These are phyloP conservation scores for Penicillium concentricum DNA, from an alignment of 2,329 filamentous ascomycete species.

Conservation along the genomic window DNA sequence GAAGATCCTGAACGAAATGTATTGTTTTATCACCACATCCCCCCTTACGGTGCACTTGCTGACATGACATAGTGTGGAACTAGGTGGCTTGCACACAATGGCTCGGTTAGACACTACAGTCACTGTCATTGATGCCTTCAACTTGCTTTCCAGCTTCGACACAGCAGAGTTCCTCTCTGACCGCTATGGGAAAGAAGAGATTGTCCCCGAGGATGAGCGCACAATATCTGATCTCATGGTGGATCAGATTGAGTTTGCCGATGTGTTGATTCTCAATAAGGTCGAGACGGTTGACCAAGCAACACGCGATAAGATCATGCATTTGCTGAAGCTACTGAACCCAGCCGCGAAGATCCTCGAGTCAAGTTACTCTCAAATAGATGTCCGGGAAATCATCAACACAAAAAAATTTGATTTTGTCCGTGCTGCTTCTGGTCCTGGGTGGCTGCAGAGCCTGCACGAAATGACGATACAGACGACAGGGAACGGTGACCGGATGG, in stretches of 20 bases:
- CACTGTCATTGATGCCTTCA: conserved; percentile 72
- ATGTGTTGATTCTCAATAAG: conserved; percentile 72
- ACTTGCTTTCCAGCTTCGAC: conserved; percentile 69
- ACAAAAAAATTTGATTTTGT: conserved; percentile 66
- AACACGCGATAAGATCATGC: conserved; percentile 50
- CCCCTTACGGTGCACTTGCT: conserved; percentile 10
- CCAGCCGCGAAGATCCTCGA: conserved; percentile 65
- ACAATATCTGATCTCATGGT: conserved; percentile 75
- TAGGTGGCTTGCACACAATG: conserved; percentile 65
- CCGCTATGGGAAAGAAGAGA: conserved; percentile 59
- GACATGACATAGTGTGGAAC: conserved; percentile 42
- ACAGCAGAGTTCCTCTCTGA: conserved; percentile 67
- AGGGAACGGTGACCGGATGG: conserved; percentile 54
- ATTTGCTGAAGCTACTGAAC: conserved; percentile 62
- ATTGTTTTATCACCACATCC: conserved; percentile 16
- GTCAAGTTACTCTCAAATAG: conserved; percentile 58
- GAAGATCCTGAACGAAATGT: conserved; percentile 50
- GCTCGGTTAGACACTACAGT: conserved; percentile 69
- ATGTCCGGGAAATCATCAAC: conserved; percentile 63
- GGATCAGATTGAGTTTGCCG: conserved; percentile 75
- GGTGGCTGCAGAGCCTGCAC: conserved; percentile 69
- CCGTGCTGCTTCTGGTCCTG: conserved; percentile 62
- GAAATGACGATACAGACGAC: conserved; percentile 65
- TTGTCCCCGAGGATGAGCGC: conserved; percentile 66
- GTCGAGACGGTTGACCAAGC: conserved; percentile 58